Base-by-base conservation (phyloP, 306 rosid genomes). In the Vicia sativa region DNA sequence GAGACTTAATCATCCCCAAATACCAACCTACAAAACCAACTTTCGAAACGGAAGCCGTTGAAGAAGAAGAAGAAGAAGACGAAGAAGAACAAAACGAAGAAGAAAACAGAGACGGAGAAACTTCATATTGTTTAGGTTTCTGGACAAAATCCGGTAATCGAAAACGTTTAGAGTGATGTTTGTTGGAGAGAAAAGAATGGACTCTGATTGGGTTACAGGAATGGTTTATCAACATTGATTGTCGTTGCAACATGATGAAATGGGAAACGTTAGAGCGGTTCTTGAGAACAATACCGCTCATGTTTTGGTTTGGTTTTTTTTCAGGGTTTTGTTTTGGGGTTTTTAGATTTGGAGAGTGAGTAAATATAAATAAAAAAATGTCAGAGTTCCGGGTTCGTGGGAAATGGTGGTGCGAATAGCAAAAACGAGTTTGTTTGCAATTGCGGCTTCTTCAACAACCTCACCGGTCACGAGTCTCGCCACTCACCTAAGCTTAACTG, bases 11-110 rank as follows among this genome's bases (percentile, higher is more conserved):
- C 93, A 85, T 75, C 67, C 91, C 88, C 80, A 91, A 75, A 78
- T 91, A 91, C 97, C 96, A 91, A 59, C 84, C 87, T 16, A 91
- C 80, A 71, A 91, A 50, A 18, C 89, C 88, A 44, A 72, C 54
- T 63, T 86, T 84, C 19, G 82, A 78, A 35, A 46, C 1, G 9
- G 79, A 74, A 13, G 79, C 54, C 7, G 76, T 25, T 65, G 80
- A 18, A 11, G 87, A 34, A 23, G 89, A 9, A 0, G 80, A n/a
- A n/a, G n/a, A n/a, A n/a, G n/a, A 58, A 2, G 89, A 75, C 2
- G 87, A 67, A 49, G 89, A 62, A 28, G 95, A 87, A 46, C 76
- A 82, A 52, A 71, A 83, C 4, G 85, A 66, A 4, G 87, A 80
- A 41, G 88, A 76, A 62, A 74, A 79, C 23, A 74, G 42, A 39